A percentile compares a stretch with the other conserved stretches of the same genome.
phyloP scores from a whole-genome alignment of 139 green algal genomes.

The Chloropicon primus region DNA sequence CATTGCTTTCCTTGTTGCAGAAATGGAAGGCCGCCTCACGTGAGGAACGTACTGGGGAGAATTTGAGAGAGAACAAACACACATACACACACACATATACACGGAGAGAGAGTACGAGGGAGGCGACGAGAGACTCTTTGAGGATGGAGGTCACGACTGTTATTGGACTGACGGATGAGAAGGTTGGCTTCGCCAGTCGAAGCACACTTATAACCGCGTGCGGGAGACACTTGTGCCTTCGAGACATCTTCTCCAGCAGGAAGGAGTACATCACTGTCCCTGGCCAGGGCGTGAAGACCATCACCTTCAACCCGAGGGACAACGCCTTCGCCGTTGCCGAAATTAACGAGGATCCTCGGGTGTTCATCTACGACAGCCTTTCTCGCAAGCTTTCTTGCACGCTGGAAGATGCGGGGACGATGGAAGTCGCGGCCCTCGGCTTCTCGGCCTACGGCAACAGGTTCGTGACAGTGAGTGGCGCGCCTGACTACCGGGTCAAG shows the following conservation, averaged over 20 bases:
- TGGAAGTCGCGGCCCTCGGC: neutral
- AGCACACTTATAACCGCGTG: neutral
- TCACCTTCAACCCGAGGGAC: neutral
- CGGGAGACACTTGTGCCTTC: neutral
- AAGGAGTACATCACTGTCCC: neutral
- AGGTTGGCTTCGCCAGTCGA: neutral
- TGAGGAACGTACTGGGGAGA: no score
- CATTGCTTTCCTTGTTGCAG: no score
- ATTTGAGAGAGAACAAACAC: no score
- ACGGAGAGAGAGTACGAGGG: neutral
- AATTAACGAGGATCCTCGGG: neutral
- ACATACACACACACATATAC: neutral
- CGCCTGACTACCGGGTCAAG: neutral
- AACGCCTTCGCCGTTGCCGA: neutral
- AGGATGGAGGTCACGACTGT: neutral
- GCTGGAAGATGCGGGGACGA: neutral
- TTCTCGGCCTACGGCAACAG: constrained; percentile 4
- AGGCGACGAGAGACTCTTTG: neutral
- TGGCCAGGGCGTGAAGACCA: neutral
- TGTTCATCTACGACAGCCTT: neutral
- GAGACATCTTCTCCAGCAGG: neutral
- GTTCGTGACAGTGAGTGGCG: neutral
- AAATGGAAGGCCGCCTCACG: no score
- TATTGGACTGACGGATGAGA: neutral
- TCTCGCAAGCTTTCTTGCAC: neutral